A percentile compares a stretch with the other conserved stretches of the same genome.
These are phyloP conservation scores for Hypoxylon sp. DNA, from an alignment of 2,329 filamentous ascomycete species.

Conservation along the genomic window DNA sequence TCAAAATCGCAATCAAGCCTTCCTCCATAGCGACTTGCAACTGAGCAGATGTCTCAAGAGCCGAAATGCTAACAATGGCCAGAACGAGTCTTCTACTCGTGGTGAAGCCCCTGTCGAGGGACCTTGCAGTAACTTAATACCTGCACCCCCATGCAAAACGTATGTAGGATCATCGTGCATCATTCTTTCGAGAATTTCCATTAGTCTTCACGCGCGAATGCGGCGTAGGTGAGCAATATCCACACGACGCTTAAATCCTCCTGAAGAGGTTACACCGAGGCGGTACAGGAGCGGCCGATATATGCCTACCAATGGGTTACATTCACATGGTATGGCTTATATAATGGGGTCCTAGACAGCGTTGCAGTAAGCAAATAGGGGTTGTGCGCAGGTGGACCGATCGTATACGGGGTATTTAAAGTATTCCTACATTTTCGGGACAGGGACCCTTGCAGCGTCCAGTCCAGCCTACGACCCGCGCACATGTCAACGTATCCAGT, in stretches of 20 bases:
- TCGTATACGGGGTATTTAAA: not conserved
- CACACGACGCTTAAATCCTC: too few relatives aligned
- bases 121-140: not conserved
- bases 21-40: slow-evolving; percentile 16
- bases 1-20: slow-evolving; percentile 13
- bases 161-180: slow-evolving; percentile 17
- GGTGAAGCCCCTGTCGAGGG: slow-evolving; percentile 1
- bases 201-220: too few relatives aligned
- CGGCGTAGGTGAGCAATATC: too few relatives aligned
- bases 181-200: not conserved
- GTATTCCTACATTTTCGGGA: not conserved
- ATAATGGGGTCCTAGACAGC: too few relatives aligned
- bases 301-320: too few relatives aligned
- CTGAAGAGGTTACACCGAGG: too few relatives aligned
- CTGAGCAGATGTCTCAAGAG: not conserved
- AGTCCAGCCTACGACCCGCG: not conserved
- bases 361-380: slow-evolving; percentile 12
- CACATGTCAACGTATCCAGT: not conserved
- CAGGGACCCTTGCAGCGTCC: not conserved
- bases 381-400: not conserved
- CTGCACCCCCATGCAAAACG: slow-evolving; percentile 4
- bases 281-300: too few relatives aligned
- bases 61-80: slow-evolving; percentile 2
- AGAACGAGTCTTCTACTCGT: not conserved
- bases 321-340: too few relatives aligned